Evolutionary conservation across 192 early-diverging fungal genomes (phyloP).

Genomic region (Geosiphon pyriformis): DNA sequence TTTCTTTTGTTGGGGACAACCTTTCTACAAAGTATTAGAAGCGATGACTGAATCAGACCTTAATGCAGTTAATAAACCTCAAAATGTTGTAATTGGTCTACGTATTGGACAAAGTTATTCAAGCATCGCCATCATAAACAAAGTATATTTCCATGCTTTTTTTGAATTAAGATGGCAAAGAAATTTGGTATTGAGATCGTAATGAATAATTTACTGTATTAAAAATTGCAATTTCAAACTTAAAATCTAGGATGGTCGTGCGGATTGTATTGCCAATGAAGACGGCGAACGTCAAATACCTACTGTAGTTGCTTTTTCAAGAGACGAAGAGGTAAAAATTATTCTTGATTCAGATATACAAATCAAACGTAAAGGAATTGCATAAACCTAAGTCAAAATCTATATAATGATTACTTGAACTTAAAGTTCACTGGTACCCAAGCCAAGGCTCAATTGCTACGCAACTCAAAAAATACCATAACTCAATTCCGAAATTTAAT

Average conservation of each 20-base stretch:
- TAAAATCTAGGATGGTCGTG: constrained; percentile 52
- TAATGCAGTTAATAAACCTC: too few relatives aligned
- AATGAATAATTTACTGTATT: constrained; percentile 12
- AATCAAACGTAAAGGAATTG: not conserved
- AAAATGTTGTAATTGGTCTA: constrained; percentile 53
- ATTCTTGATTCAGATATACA: constrained; percentile 10
- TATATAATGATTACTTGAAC: constrained; percentile 16
- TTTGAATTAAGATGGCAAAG: too few relatives aligned
- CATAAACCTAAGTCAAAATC: too few relatives aligned
- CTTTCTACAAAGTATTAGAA: too few relatives aligned
- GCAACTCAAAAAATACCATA: constrained; percentile 90
- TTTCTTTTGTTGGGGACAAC: too few relatives aligned
- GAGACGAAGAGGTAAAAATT: constrained; percentile 77
- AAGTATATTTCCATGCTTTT: constrained; percentile 38
- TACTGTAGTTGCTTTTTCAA: constrained; percentile 86
- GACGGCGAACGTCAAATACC: constrained; percentile 97
- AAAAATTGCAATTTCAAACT: not conserved
- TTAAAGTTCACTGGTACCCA: constrained; percentile 51
- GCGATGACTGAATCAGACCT: too few relatives aligned
- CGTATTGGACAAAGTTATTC: constrained; percentile 77
- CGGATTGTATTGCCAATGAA: constrained; percentile 95
- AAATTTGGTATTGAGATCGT: too few relatives aligned
- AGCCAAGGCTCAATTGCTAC: constrained; percentile 78
- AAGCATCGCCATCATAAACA: constrained; percentile 75
- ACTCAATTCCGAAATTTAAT: constrained; percentile 80